phyloP scores from a whole-genome alignment of 345 rosid genomes.

The Barbarea vulgaris region DNA sequence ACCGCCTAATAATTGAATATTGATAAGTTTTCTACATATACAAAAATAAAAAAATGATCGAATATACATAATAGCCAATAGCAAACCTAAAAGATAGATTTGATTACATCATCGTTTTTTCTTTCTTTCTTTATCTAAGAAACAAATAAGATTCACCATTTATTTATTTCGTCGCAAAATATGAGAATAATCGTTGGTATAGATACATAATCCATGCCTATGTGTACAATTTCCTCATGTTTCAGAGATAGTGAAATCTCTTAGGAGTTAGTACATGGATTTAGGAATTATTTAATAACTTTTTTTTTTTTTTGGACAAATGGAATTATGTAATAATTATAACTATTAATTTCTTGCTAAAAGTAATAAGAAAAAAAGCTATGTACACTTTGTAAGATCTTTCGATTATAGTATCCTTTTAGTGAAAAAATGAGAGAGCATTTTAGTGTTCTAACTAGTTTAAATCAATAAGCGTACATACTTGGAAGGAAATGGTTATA shows the following conservation, averaged over 20 bases:
- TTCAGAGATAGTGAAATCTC: background rate
- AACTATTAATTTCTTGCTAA: background rate
- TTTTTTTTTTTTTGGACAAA: too few relatives aligned
- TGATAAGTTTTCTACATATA: background rate
- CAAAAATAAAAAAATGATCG: background rate
- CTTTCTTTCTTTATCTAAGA: too few relatives aligned
- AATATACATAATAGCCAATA: background rate
- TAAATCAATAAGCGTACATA: background rate
- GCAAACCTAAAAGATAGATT: background rate
- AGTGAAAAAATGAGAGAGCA: too few relatives aligned
- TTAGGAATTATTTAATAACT: background rate
- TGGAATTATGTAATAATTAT: background rate
- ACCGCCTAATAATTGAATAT: constrained; percentile 19
- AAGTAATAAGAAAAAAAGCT: too few relatives aligned
- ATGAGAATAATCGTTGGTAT: background rate
- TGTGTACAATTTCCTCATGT: background rate
- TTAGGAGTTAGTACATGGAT: background rate
- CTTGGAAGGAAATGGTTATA: background rate
- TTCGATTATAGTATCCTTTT: too few relatives aligned
- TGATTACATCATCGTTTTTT: background rate
- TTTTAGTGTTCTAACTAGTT: background rate
- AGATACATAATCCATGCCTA: background rate
- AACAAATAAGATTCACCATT: background rate
- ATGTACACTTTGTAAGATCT: too few relatives aligned
- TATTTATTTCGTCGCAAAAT: background rate